A percentile compares a stretch with the other conserved stretches of the same genome.
Conservation (phyloP, 2,329 filamentous ascomycete species). For the Trichophyton simii region DNA sequence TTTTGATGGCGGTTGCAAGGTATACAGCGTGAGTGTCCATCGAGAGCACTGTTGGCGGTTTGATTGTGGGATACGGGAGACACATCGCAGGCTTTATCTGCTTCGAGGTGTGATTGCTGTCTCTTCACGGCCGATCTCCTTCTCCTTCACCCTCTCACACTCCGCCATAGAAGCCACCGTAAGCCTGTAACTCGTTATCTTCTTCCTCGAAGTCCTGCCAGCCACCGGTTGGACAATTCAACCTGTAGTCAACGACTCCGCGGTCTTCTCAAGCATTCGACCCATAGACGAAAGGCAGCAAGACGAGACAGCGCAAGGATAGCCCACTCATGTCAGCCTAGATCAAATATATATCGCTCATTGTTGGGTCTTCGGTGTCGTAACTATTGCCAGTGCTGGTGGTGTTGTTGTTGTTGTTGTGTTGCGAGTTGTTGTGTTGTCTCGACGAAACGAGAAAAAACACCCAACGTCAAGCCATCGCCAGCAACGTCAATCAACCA, state of each 20-base stretch:
- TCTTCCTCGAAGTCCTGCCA: neutral
- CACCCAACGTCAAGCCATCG: neutral
- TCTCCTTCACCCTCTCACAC: neutral
- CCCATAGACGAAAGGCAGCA: neutral
- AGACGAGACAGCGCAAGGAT: neutral
- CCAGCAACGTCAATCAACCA: neutral
- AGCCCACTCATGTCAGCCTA: neutral
- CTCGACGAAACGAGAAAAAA: neutral
- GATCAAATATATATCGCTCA: neutral
- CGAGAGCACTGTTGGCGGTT: neutral
- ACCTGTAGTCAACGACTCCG: neutral
- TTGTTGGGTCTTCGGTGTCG: neutral
- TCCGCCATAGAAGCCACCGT: neutral
- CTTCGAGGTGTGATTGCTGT: neutral
- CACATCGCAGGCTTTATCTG: neutral
- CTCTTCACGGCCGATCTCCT: neutral
- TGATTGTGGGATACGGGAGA: neutral
- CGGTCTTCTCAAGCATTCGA: neutral
- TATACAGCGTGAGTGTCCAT: neutral
- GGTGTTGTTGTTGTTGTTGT: neutral
- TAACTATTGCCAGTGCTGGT: neutral
- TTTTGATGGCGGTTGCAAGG: neutral
- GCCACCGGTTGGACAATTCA: too few relatives aligned
- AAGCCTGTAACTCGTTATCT: neutral
- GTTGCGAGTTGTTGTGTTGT: neutral